Base-by-base conservation (phyloP, 2,329 filamentous ascomycete genomes). In the Parascedosporium putredinis region DNA sequence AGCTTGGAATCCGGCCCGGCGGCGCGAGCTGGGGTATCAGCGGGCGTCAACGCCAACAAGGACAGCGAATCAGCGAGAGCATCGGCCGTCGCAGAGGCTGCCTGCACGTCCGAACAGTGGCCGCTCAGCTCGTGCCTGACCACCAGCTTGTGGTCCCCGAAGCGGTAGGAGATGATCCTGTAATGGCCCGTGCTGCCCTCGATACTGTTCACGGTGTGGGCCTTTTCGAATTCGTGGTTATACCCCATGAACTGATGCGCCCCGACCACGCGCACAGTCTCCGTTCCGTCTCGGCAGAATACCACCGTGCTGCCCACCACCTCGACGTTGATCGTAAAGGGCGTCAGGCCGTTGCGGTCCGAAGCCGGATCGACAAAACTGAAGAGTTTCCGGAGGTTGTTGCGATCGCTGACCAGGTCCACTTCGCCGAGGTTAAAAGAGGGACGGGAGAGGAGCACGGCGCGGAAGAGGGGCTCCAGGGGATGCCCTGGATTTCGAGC, bases 311-410 rank as follows among this genome's bases (percentile, higher is more conserved):
- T 58, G 14, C 60, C 55, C 3, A 55, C 55, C 4, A 68, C 51
- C 52, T 75, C 71, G 24, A 70, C 58, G 1, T 61, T 51, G 36
- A 75, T 70, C n/a, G 59, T 62, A 53, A 74, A 74, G 4, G 57
- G 8, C 12, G 68, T 59, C 9, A 59, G 55, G 14, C 54, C 52
- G 27, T 60, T 52, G 36, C 50, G 58, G 22, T 42, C 50, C 2
- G 56, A 52, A 5, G 16, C 47, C 1, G 62, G 62, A 29, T 66
- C 58, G 45, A 73, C 52, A 52, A 75, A 73, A 2, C 61, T 60
- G 1, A 75, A 60, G 18, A 75, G 67, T 56, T 75, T 75, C 25
- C 71, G 68, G 47, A 75, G 64, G 47, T 70, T 73, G 57, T 71
- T 73, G 25, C 69, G 59, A 53, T 74, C 71, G 2, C 65, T 70